phyloP scores from a whole-genome alignment of 2,329 filamentous ascomycete species.

The Zymoseptoria crescenta region DNA sequence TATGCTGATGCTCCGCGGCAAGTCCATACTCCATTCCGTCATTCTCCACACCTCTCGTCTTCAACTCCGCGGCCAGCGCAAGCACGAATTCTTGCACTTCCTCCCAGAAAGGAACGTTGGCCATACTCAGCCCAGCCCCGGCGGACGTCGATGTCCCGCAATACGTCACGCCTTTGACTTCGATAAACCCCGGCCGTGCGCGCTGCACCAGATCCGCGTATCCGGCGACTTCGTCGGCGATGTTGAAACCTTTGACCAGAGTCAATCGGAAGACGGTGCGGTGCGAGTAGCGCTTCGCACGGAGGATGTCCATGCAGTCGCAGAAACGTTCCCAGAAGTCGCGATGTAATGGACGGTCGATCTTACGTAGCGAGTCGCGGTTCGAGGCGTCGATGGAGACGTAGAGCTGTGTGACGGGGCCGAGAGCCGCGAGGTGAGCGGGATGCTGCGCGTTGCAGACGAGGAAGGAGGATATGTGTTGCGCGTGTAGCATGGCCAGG shows the following conservation, averaged over 20 bases:
- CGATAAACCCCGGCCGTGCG: conserved; percentile 83
- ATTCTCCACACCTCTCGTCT: conserved; percentile 65
- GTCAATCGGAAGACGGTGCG: conserved; percentile 92
- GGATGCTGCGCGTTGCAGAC: conserved; percentile 98
- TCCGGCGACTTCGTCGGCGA: conserved; percentile 84
- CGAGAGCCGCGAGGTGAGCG: conserved; percentile 72
- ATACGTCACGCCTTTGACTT: conserved; percentile 95
- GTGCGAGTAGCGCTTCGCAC: conserved; percentile 73
- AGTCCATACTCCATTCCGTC: conserved; percentile 78
- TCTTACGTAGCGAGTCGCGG: conserved; percentile 74
- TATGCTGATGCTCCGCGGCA: conserved; percentile 89
- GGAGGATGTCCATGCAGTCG: conserved; percentile 79
- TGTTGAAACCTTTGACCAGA: conserved; percentile 95
- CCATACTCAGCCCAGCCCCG: conserved; percentile 85
- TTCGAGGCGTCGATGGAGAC: conserved; percentile 94
- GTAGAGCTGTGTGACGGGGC: conserved; percentile 89
- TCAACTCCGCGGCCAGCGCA: conserved; percentile 62
- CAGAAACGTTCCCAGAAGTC: conserved; percentile 98
- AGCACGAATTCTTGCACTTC: conserved; percentile 79
- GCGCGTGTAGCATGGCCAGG: conserved; percentile 68
- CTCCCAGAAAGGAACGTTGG: conserved; percentile 92
- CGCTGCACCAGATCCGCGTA: conserved; percentile 84
- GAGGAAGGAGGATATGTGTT: conserved; percentile 86
- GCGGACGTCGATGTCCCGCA: conserved; percentile 84
- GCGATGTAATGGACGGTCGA: conserved; percentile 84